Evolutionary conservation across 75 land plant species (phyloP), one percentile per base, ranked within the genome.

Genomic region (Cunninghamia lanceolata): DNA sequence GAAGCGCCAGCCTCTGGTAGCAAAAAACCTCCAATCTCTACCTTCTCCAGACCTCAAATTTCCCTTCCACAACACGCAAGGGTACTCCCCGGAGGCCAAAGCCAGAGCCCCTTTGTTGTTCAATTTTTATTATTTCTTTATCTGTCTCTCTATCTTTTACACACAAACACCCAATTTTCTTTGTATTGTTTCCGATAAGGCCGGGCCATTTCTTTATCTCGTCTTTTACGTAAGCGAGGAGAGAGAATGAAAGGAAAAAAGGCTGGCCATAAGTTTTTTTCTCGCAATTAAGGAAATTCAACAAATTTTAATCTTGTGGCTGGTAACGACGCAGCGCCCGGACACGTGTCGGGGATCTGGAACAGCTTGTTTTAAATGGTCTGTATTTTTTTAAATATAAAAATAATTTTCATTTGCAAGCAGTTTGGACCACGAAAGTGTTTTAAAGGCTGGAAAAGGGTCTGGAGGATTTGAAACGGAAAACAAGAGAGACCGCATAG

Each of bases 281-380:
- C 10, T 30, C 30, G n/a, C 6, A 70, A 28, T n/a, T n/a, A 0
- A 0, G 11, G 3, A 70, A 70, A 28, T 30, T 30, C 11, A 70
- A 70, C 34, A n/a, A n/a, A n/a, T 70, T 70, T 30, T 70, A 70
- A 70, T 70, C 73, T 70, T 70, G 73, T 70, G 73, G 73, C 73
- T 70, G 35, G 0, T 10, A 70, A 70, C 73, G 34, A 30, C 30
- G 34, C 35, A 0, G 30, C 34, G 1, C 11, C 34, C 1, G 9
- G 10, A 70, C 73, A 30, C 73, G 34, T 70, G 73, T 70, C 32
- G 34, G 1, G 0, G 34, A 70, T 70, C 9, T 70, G 34, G 9
- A 70, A 70, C 73, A 9, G 30, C 11, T n/a, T 21, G 10, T 7
- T 63, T n/a, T 70, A 11, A 50, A 56, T 56, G 59, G 59, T 4